Percentiles rank a stretch among this genome's conserved stretches.
Conservation (phyloP, 768 basidiomycete species). For the Phanerochaete sordida region DNA sequence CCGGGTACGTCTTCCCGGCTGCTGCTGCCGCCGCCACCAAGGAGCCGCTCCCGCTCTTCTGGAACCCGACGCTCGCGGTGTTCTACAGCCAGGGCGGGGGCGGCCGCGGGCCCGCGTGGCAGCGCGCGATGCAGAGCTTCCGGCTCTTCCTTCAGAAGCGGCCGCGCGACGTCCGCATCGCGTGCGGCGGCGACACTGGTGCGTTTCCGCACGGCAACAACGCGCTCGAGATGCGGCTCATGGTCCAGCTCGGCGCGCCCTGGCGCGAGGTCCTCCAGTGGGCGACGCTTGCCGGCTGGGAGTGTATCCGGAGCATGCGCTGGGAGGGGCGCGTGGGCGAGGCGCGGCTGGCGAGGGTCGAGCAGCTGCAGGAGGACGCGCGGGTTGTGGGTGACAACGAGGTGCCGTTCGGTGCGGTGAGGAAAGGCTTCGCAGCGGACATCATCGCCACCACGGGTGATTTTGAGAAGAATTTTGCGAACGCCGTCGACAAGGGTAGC, state of each 20-base stretch:
- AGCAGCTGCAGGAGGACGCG: constrained; percentile 24
- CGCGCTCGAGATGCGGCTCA: constrained; percentile 55
- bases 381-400: constrained; percentile 41
- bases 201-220: constrained; percentile 61
- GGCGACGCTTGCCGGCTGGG: constrained; percentile 60
- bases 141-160: constrained; percentile 35
- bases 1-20: neutral
- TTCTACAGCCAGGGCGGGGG: constrained; percentile 30
- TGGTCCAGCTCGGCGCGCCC: constrained; percentile 52
- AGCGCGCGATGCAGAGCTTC: constrained; percentile 38
- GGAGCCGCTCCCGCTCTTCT: constrained; percentile 31
- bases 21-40: constrained; percentile 4
- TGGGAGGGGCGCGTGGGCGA: constrained; percentile 38
- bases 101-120: constrained; percentile 33
- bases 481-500: constrained; percentile 42
- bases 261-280: constrained; percentile 53
- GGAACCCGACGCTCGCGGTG: constrained; percentile 58
- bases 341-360: constrained; percentile 24
- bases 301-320: constrained; percentile 43
- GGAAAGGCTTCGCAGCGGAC: constrained; percentile 54
- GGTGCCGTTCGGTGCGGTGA: constrained; percentile 52
- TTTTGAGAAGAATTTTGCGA: constrained; percentile 35
- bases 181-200: constrained; percentile 65
- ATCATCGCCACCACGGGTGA: constrained; percentile 37
- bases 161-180: constrained; percentile 39